phyloP scores from a whole-genome alignment of 306 rosid species.

The Cicer cuneatum region DNA sequence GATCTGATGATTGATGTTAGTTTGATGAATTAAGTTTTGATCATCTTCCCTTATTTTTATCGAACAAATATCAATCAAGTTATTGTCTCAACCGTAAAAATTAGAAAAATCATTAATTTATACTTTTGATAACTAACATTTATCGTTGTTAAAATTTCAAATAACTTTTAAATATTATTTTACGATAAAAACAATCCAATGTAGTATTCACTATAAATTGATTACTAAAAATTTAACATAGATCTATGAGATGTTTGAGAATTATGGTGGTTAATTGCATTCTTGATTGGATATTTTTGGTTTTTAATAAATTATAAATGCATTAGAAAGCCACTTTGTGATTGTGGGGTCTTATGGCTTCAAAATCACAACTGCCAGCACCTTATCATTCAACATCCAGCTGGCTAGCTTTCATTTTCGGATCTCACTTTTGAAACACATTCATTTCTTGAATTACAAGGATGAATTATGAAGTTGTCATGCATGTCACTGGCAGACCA shows the following conservation, averaged over 20 bases:
- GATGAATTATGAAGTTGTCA: slow-evolving; percentile 33
- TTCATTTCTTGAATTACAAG: slow-evolving; percentile 49
- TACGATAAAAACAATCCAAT: too few relatives aligned
- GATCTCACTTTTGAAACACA: slow-evolving; percentile 42
- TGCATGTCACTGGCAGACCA: slow-evolving; percentile 30
- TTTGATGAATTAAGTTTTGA: too few relatives aligned
- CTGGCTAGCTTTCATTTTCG: slow-evolving; percentile 53
- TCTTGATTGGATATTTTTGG: slow-evolving; percentile 35
- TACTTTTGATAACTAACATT: too few relatives aligned
- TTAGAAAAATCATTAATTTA: too few relatives aligned
- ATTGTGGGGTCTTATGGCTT: slow-evolving; percentile 42
- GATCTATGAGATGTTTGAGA: not conserved
- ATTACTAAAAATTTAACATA: not conserved
- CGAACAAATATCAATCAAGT: too few relatives aligned
- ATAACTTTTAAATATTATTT: too few relatives aligned
- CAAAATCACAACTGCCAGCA: slow-evolving; percentile 44
- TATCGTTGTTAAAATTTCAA: too few relatives aligned
- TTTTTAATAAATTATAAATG: slow-evolving; percentile 24
- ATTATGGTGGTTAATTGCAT: not conserved
- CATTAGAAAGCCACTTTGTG: slow-evolving; percentile 47
- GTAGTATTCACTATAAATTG: not conserved
- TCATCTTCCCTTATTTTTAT: too few relatives aligned
- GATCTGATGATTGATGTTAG: too few relatives aligned
- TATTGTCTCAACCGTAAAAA: too few relatives aligned
- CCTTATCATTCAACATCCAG: slow-evolving; percentile 52